Evolutionary conservation across 2,329 filamentous ascomycete species (phyloP), one percentile per base, ranked within the genome.

Genomic region (Penicillium frequentans): DNA sequence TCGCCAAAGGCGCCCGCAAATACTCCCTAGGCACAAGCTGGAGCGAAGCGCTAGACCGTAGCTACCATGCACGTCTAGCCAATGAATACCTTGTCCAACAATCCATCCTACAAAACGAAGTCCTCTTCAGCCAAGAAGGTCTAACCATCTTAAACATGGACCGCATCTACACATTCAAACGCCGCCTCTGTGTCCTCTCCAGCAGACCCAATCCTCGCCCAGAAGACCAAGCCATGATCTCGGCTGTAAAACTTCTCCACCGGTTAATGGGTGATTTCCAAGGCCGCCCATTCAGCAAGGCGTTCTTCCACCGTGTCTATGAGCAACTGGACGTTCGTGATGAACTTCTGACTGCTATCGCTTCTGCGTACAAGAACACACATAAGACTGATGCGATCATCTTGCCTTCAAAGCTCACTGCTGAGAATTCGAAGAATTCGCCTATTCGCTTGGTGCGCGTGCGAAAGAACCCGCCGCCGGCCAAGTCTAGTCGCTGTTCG

Each of bases 101-200:
- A 56, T 78, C 76, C 7, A 73, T 79, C 42, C 60, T 75, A 39
- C 77, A 79, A 57, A 77, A 78, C 54, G 75, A 79, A 52, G 71
- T 78, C 33, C 66, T 78, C 33, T 78, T 77, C 65, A 75, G 72
- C 54, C 72, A 75, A 45, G 77, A 79, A 57, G 77, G 76, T 2
- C 63, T 79, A 33, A 77, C 76, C 0, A 60, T 79, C 8, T 67
- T 79, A 11, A 77, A 73, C 52, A 74, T 78, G 60, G 76, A 79
- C 64, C 75, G 76, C 39, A 75, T 79, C 55, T 78, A 77, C 55
- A 77, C 72, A 14, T 72, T 79, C 59, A 79, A 79, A 57, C 74
- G 73, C 29, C 68, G 74, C 16, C 69, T 79, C 8, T 75, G 71
- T 55, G 68, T 74, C 6, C 68, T 78, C 13, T 75, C 75, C 4